Evolutionary conservation across 2,329 filamentous ascomycete genomes (phyloP).

Genomic region (Neofusicoccum umdonicola): DNA sequence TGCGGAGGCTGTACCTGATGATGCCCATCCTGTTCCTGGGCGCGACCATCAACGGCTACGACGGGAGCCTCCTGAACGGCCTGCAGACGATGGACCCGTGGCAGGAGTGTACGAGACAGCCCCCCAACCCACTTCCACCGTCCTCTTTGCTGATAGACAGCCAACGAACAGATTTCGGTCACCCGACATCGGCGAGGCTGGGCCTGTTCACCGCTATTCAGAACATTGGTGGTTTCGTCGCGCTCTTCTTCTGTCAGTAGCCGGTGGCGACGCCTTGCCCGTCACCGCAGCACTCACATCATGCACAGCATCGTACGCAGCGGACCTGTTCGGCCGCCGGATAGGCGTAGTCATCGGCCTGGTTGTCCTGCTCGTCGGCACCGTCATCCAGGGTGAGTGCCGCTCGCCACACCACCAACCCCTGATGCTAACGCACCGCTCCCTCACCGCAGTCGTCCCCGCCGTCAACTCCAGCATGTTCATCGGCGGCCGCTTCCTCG

Average conservation of each 20-base stretch:
- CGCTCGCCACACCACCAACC: too few relatives aligned
- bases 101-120: slow-evolving; percentile 29
- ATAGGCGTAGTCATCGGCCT: slow-evolving; percentile 57
- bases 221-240: slow-evolving; percentile 46
- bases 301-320: slow-evolving; percentile 1
- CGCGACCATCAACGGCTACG: slow-evolving; percentile 46
- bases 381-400: slow-evolving; percentile 45
- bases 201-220: slow-evolving; percentile 52
- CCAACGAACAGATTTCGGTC: slow-evolving; percentile 35
- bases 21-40: slow-evolving; percentile 31
- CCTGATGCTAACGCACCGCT: slow-evolving; percentile 26
- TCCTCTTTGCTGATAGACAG: neutral
- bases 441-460: neutral
- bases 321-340: slow-evolving; percentile 36
- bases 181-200: slow-evolving; percentile 30
- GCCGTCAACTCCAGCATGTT: slow-evolving; percentile 43
- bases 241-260: slow-evolving; percentile 44
- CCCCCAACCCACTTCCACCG: neutral
- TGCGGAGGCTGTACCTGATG: slow-evolving; percentile 32
- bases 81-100: slow-evolving; percentile 50
- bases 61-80: slow-evolving; percentile 49
- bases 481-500: slow-evolving; percentile 60
- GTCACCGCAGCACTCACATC: neutral
- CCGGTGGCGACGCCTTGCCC: slow-evolving; percentile 25
- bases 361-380: slow-evolving; percentile 51